These are phyloP conservation scores for Mycena rebaudengoi DNA, from an alignment of 768 basidiomycete genomes.

Conservation along the genomic window DNA sequence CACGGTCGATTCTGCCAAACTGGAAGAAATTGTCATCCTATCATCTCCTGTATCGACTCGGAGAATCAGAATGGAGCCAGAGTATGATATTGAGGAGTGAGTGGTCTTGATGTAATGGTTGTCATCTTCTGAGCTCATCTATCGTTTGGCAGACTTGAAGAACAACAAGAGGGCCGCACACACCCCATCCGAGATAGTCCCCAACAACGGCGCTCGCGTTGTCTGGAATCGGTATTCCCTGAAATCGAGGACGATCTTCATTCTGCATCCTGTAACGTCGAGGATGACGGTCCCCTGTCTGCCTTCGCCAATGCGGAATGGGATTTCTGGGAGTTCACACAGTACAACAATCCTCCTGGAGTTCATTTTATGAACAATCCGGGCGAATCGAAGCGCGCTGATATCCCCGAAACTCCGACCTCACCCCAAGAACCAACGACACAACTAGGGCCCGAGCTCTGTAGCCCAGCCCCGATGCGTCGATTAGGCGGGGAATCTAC, in stretches of 20 bases:
- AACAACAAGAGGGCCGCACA: background rate
- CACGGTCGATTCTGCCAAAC: conserved; percentile 1
- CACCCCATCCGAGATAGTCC: conserved; percentile 1
- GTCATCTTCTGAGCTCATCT: background rate
- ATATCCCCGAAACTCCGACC: background rate
- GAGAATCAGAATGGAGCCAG: conserved; percentile 17
- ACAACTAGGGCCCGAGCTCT: background rate
- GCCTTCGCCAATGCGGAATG: background rate
- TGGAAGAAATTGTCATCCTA: conserved; percentile 16
- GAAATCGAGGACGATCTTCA: conserved; percentile 4
- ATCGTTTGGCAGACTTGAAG: background rate
- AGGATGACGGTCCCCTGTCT: background rate
- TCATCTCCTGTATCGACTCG: conserved; percentile 5
- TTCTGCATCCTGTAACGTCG: background rate
- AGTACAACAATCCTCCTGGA: background rate
- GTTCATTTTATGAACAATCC: background rate
- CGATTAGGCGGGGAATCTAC: background rate
- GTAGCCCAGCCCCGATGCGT: background rate
- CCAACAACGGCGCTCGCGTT: conserved; percentile 8
- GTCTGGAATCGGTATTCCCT: conserved; percentile 7
- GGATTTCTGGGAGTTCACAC: conserved; percentile 21
- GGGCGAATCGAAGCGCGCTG: background rate
- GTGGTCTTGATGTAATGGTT: background rate
- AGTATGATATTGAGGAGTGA: conserved; percentile 19
- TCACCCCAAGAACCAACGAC: background rate